phyloP scores from a whole-genome alignment of 2,329 filamentous ascomycete genomes.

The Colletotrichum sp. region DNA sequence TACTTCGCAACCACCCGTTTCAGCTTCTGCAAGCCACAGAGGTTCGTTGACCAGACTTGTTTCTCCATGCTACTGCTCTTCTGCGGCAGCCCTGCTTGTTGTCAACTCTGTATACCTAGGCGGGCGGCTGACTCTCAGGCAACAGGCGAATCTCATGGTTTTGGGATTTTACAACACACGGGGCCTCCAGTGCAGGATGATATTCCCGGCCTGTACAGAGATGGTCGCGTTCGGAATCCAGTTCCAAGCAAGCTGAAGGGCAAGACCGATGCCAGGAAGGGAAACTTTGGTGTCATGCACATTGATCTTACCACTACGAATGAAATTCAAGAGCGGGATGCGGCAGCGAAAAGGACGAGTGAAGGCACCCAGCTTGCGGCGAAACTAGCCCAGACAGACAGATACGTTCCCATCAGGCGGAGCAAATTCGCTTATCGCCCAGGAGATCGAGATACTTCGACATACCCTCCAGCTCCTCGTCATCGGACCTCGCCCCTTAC shows the following conservation, averaged over 20 bases:
- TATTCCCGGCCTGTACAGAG: conserved; percentile 32
- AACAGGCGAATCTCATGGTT: background rate
- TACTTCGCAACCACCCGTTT: background rate
- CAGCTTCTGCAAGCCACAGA: background rate
- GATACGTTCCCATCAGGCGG: conserved; percentile 56
- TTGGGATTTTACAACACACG: conserved; percentile 25
- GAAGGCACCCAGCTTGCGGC: conserved; percentile 66
- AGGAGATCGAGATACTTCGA: background rate
- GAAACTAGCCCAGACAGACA: conserved; percentile 57
- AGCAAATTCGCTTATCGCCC: conserved; percentile 37
- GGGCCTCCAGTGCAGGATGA: conserved; percentile 24
- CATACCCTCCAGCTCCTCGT: conserved; percentile 19
- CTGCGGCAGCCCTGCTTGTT: background rate
- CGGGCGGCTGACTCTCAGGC: background rate
- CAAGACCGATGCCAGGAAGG: conserved; percentile 59
- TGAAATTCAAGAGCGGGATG: conserved; percentile 53
- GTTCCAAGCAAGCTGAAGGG: conserved; percentile 68
- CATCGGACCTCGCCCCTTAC: conserved; percentile 32
- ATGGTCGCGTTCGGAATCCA: conserved; percentile 60
- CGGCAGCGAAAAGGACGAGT: conserved; percentile 65
- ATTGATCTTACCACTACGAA: conserved; percentile 55
- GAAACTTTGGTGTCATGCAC: conserved; percentile 69
- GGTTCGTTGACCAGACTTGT: background rate
- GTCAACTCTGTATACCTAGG: background rate
- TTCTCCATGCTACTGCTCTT: background rate